Evolutionary conservation across 805 yeast genomes (phyloP).

Genomic region (Phaffomyces thermotolerans): DNA sequence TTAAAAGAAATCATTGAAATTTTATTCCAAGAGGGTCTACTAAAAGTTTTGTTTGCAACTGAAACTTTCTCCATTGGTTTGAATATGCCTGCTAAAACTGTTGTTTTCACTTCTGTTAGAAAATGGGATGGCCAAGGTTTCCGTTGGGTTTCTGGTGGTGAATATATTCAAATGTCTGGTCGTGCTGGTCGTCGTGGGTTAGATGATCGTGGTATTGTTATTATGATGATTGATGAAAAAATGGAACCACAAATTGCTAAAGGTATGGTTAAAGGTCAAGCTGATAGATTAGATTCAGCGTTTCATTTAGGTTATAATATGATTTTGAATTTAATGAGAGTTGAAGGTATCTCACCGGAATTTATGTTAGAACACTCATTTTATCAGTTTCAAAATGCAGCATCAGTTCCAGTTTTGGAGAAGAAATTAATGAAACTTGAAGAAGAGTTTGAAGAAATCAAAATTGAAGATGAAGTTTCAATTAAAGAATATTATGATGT

Average conservation of each 20-base stretch:
- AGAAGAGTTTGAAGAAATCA: conserved; percentile 38
- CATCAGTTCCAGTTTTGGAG: conserved; percentile 83
- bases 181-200: conserved; percentile 99
- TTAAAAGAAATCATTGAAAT: conserved; percentile 93
- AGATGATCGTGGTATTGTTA: conserved; percentile 98
- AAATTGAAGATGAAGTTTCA: conserved; percentile 65
- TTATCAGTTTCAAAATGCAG: conserved; percentile 89
- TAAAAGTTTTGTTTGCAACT: conserved; percentile 93
- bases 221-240: conserved; percentile 98
- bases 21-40: conserved; percentile 90
- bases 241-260: conserved; percentile 99
- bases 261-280: conserved; percentile 99
- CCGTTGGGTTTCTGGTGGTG: conserved; percentile 99
- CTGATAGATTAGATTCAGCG: conserved; percentile 95
- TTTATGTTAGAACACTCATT: conserved; percentile 93
- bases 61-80: conserved; percentile 98
- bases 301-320: conserved; percentile 96
- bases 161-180: conserved; percentile 98
- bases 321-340: conserved; percentile 93
- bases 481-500: conserved; percentile 81
- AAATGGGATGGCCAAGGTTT: conserved; percentile 98
- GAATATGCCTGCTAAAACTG: conserved; percentile 99
- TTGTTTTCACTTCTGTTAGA: conserved; percentile 93
- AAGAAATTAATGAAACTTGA: conserved; percentile 50
- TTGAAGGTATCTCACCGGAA: conserved; percentile 97